Evolutionary conservation across 176 grass and related monocot species (phyloP), one percentile per base, ranked within the genome.

Genomic region (Carex kokanica): DNA sequence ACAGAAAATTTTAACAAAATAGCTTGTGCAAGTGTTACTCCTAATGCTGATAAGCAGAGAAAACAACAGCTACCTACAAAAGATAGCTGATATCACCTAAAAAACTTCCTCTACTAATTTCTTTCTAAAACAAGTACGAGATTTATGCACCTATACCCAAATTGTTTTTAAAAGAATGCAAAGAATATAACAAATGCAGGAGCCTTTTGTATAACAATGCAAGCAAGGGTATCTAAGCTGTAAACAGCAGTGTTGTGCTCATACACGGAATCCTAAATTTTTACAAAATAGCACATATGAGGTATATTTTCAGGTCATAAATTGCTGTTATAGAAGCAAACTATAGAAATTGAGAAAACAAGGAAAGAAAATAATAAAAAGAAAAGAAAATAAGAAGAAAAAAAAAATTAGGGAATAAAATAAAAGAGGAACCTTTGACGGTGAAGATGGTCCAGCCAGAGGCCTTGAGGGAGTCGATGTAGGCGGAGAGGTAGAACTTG

Each of bases 401-500:
- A 74, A 8, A 74, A 6, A 51, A 27, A 13, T 14, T 9, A 55
- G 31, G 8, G 23, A 54, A 23, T 12, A 75, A 75, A 47, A 53
- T 53, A 54, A 49, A 49, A 75, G 72, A 54, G 5, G 11, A 75
- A 75, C 79, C 96, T 80, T 89, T 93, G 5, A 93, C 91, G 3
- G 88, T 87, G 84, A 95, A 98, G 82, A 98, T 95, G 62, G 91
- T 95, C 93, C 96, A 98, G 40, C 96, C 96, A 74, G 87, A 90
- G 18, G 90, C 93, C 91, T 95, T 98, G 69, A 98, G 96, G 34
- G 91, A 88, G 75, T 95, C 93, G 4, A 93, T 74, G 77, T 83
- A 98, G 80, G 96, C 96, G 32, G 89, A 95, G 78, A 98, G 91
- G 53, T 98, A 98, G 84, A 98, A 98, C 86, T 93, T 94, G 0